Base-by-base conservation (phyloP, 352 stramenopile genomes). In the Elongisporangium undulatum region DNA sequence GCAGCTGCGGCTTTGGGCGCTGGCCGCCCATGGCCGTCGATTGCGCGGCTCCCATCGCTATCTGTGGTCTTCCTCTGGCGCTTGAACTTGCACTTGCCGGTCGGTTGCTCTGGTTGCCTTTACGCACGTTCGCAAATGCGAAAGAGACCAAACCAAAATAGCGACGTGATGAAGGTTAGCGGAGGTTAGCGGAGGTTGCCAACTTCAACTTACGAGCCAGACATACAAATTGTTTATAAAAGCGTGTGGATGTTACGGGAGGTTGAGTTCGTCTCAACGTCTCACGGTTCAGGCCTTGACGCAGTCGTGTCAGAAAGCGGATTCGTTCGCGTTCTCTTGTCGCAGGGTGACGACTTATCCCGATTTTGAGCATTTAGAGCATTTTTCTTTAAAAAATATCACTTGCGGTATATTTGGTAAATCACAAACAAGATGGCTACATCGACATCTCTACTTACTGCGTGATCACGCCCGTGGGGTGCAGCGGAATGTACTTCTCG, bases 401-500 rank as follows among this genome's bases (percentile, higher is more conserved):
- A 41, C 29, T 41, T 41, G 29, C 29, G 9, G 9, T 41, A 41
- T 41, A 41, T 51, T 51, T 51, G 17, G 48, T 10, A 51, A 51
- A 51, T 41, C 29, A 51, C n/a, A 51, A 9, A 51, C 45, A 21
- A 8, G 48, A 51, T 20, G 48, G 20, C 48, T 51, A 51, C 48
- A 20, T 51, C 48, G 48, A 23, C 48, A 51, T 51, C 48, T 20
- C 48, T n/a, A n/a, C n/a, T n/a, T 51, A 23, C 16, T 51, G 20
- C 19, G 77, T 71, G 61, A 87, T 80, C 50, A 95, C 84, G 39
- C 83, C 83, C 20, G 81, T 92, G 20, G 80, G 77, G 68, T 96
- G 87, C 53, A 59, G 72, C 26, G 87, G 80, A 59, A 92, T 90
- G 72, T 91, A 94, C 68, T 86, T 89, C 60, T 81, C 77, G 29